Conservation (phyloP, 2,329 filamentous ascomycete genomes). For the Exophiala sp. region DNA sequence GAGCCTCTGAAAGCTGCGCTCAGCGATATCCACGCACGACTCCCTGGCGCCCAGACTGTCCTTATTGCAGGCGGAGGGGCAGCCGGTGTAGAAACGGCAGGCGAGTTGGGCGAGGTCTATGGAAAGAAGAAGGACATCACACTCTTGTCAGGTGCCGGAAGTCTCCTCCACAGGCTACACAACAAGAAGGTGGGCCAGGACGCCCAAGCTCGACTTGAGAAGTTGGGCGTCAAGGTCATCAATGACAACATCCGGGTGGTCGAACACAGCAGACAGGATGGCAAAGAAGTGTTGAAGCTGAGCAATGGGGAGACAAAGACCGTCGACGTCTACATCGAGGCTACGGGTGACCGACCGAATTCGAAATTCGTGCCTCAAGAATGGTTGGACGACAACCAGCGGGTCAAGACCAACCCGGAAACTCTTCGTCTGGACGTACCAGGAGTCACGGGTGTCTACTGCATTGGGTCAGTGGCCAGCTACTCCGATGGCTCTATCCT, state of each 20-base stretch:
- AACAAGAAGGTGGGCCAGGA: conserved; percentile 34
- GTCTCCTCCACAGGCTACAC: conserved; percentile 41
- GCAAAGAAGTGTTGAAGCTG: conserved; percentile 41
- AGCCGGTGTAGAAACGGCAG: conserved; percentile 46
- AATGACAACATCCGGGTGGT: conserved; percentile 36
- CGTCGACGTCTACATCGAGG: conserved; percentile 50
- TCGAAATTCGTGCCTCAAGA: conserved; percentile 46
- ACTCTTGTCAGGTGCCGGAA: conserved; percentile 38
- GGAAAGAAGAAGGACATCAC: conserved; percentile 37
- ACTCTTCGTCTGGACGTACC: conserved; percentile 28
- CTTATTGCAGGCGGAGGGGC: conserved; percentile 47
- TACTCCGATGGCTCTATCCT: conserved; percentile 27
- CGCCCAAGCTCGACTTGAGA: conserved; percentile 44
- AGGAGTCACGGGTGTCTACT: conserved; percentile 27
- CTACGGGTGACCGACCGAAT: conserved; percentile 49
- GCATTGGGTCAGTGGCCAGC: conserved; percentile 26
- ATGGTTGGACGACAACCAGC: conserved; percentile 44
- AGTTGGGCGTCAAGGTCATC: conserved; percentile 44
- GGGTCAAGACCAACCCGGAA: conserved; percentile 43
- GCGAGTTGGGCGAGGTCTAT: conserved; percentile 43
- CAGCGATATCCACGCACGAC: conserved; percentile 33
- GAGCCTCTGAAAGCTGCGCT: conserved; percentile 35
- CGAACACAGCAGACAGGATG: conserved; percentile 30
- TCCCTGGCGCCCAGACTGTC: conserved; percentile 39
- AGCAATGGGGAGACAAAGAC: conserved; percentile 44